Conservation (phyloP, 2,329 filamentous ascomycete species). For the Aspergillus sp. region DNA sequence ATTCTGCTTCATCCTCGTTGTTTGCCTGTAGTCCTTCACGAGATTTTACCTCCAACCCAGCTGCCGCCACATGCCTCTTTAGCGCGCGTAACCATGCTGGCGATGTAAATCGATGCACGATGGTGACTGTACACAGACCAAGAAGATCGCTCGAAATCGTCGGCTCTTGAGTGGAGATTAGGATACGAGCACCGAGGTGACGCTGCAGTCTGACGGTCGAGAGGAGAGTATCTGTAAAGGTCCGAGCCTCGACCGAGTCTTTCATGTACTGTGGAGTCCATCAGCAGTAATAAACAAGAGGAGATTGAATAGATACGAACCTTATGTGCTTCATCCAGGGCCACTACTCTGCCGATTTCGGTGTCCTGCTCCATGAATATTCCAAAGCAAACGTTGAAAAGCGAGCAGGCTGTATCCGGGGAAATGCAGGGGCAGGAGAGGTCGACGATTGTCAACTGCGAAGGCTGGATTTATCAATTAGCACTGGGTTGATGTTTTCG, state of each 20-base stretch:
- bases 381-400: constrained; percentile 23
- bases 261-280: constrained; percentile 16
- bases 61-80: too few relatives aligned
- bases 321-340: constrained; percentile 25
- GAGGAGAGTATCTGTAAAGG: constrained; percentile 60
- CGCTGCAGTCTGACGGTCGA: constrained; percentile 66
- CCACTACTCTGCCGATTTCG: constrained; percentile 17
- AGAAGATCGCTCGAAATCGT: constrained; percentile 66
- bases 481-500: too few relatives aligned
- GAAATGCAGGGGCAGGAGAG: constrained; percentile 24
- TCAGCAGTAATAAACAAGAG: not conserved
- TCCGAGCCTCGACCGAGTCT: constrained; percentile 11
- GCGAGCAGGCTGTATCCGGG: constrained; percentile 19
- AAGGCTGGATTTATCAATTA: not conserved
- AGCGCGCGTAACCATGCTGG: constrained; percentile 53
- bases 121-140: constrained; percentile 66
- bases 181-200: constrained; percentile 62
- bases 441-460: constrained; percentile 21
- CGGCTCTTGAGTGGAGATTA: constrained; percentile 74
- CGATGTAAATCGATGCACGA: constrained; percentile 69
- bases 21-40: too few relatives aligned
- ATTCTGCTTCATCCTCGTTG: too few relatives aligned
- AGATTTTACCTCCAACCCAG: too few relatives aligned
- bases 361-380: constrained; percentile 22
- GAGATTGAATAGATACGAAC: constrained; percentile 1